These are phyloP conservation scores for Aeschynomene evenia DNA, from an alignment of 306 rosid genomes.

Conservation along the genomic window DNA sequence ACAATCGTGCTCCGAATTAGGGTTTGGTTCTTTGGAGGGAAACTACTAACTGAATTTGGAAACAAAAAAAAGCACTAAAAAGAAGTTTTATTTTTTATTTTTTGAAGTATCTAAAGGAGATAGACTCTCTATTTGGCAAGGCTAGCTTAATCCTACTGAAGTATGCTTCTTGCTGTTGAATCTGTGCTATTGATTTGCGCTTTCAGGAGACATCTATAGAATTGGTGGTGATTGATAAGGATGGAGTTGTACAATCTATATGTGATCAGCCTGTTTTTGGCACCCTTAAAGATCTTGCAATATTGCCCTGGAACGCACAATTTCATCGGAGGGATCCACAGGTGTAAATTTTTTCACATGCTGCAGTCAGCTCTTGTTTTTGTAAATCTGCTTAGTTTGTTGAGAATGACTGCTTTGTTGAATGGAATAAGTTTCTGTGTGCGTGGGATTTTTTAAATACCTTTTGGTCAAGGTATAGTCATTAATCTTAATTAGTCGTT, in stretches of 20 bases:
- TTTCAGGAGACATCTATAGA: conserved; percentile 91
- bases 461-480: not conserved
- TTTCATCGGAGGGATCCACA: conserved; percentile 49
- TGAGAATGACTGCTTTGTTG: not conserved
- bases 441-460: not conserved
- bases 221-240: conserved; percentile 70
- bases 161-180: not conserved
- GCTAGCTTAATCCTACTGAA: conserved; percentile 7
- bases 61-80: not conserved
- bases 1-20: not conserved
- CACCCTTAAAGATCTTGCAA: conserved; percentile 77
- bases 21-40: not conserved
- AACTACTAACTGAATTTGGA: not conserved
- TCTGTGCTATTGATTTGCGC: conserved; percentile 9
- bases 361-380: not conserved
- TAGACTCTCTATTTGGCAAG: not conserved
- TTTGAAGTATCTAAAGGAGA: too few species aligned
- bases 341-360: conserved; percentile 35
- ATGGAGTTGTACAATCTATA: conserved; percentile 76
- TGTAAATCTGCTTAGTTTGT: not conserved
- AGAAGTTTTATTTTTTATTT: too few species aligned
- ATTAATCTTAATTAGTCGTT: conserved; percentile 14
- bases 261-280: conserved; percentile 96
- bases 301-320: conserved; percentile 80
- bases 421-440: not conserved